A percentile compares a stretch with the other conserved stretches of the same genome.
Conservation (phyloP, 2,329 filamentous ascomycete genomes). For the Talaromyces atroroseus region DNA sequence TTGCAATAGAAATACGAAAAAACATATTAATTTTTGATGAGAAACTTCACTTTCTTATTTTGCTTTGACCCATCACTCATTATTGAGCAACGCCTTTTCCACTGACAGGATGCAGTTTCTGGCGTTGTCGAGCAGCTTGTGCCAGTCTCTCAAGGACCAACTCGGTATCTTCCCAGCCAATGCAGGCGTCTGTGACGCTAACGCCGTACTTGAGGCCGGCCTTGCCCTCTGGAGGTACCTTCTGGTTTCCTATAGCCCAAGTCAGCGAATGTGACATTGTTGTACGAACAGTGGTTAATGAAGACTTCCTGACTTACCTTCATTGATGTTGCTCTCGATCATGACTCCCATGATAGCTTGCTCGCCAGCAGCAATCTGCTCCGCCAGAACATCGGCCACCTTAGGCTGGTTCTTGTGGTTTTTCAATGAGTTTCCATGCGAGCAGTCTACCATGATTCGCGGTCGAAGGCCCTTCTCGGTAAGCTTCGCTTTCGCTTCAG, state of each 20-base stretch:
- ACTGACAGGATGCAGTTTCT: constrained; percentile 41
- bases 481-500: constrained; percentile 74
- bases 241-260: constrained; percentile 64
- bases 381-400: constrained; percentile 74
- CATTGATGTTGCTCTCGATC: constrained; percentile 97
- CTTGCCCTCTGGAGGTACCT: constrained; percentile 82
- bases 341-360: constrained; percentile 91
- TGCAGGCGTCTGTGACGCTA: constrained; percentile 96
- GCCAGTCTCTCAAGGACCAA: constrained; percentile 71
- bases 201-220: constrained; percentile 84
- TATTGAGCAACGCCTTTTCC: background rate
- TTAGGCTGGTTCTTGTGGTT: constrained; percentile 96
- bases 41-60: background rate
- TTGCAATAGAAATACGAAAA: background rate
- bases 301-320: constrained; percentile 53
- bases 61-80: background rate
- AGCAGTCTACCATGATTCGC: constrained; percentile 95
- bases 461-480: constrained; percentile 66
- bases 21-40: background rate
- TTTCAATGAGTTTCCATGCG: constrained; percentile 92
- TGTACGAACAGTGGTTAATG: background rate
- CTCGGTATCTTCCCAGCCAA: constrained; percentile 87
- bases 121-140: constrained; percentile 69
- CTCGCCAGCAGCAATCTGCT: constrained; percentile 82
- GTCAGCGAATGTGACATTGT: background rate